Conservation (phyloP, 768 basidiomycete species). For the Suillus tomentosus region DNA sequence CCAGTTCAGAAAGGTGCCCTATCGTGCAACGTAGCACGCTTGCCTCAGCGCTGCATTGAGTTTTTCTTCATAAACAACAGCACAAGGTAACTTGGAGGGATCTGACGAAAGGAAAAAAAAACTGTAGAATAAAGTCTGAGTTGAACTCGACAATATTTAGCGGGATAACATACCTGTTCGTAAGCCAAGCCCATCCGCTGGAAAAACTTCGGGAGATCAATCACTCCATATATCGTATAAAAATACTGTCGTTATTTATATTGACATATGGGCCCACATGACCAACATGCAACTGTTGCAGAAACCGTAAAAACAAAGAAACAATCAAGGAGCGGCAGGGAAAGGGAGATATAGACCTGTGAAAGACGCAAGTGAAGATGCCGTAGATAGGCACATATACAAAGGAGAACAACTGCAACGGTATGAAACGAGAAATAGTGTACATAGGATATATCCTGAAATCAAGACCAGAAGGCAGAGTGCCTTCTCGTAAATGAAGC, state of each 20-base stretch:
- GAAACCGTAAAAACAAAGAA: conserved; percentile 12
- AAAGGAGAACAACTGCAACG: conserved; percentile 17
- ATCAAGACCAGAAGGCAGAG: conserved; percentile 16
- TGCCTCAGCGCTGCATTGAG: not conserved
- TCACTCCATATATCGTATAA: not conserved
- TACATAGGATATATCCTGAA: conserved; percentile 23
- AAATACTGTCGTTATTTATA: not conserved
- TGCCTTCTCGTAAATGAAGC: conserved; percentile 22
- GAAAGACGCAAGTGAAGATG: conserved; percentile 14
- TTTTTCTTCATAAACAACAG: not conserved
- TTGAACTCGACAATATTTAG: not conserved
- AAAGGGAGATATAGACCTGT: conserved; percentile 10
- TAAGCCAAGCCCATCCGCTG: not conserved
- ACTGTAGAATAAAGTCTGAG: not conserved
- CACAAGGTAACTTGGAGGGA: not conserved
- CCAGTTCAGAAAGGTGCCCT: not conserved
- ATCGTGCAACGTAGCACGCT: not conserved
- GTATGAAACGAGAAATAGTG: conserved; percentile 15
- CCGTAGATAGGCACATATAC: conserved; percentile 17
- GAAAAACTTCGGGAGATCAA: not conserved
- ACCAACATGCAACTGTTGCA: conserved; percentile 17
- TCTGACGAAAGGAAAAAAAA: not conserved
- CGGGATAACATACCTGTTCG: not conserved
- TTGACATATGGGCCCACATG: conserved; percentile 12
- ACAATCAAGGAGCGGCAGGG: conserved; percentile 7